A percentile compares a stretch with the other conserved stretches of the same genome.
phyloP scores from a whole-genome alignment of 2,329 filamentous ascomycete species.

The Ilyonectria destructans region DNA sequence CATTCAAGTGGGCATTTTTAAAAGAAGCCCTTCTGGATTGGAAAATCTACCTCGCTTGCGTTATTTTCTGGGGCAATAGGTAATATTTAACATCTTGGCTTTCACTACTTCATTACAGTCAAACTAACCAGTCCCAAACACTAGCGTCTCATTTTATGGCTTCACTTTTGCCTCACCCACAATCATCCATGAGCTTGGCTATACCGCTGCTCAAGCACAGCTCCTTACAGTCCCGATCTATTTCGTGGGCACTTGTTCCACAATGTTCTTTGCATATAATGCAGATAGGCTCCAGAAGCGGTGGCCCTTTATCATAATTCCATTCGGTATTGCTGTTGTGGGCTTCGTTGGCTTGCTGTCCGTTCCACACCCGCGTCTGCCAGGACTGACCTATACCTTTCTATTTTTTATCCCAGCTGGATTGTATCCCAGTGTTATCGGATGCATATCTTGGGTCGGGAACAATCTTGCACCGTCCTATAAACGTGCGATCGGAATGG shows the following conservation, averaged over 20 bases:
- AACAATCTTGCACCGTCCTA: neutral
- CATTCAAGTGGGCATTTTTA: constrained; percentile 3
- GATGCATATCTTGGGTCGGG: constrained; percentile 12
- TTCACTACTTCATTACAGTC: neutral
- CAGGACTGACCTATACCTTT: constrained; percentile 12
- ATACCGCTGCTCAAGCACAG: constrained; percentile 17
- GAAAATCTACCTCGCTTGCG: constrained; percentile 21
- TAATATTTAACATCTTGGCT: neutral
- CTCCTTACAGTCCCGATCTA: constrained; percentile 21
- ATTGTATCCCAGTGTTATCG: constrained; percentile 3
- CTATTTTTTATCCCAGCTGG: constrained; percentile 7
- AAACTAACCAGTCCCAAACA: neutral
- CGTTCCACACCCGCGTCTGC: constrained; percentile 3
- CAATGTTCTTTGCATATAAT: neutral
- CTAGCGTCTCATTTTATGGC: constrained; percentile 15
- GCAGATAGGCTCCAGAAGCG: constrained; percentile 1
- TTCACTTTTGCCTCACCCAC: constrained; percentile 22
- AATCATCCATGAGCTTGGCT: constrained; percentile 20
- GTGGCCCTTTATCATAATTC: constrained; percentile 16
- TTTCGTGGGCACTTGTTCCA: neutral
- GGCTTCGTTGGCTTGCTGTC: constrained; percentile 16
- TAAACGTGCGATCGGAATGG: constrained; percentile 20
- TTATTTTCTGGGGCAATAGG: constrained; percentile 23
- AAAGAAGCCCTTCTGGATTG: constrained; percentile 25
- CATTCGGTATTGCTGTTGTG: constrained; percentile 1